These are phyloP conservation scores for Tolypocladium nubicola DNA, from an alignment of 2,329 filamentous ascomycete species.

Conservation along the genomic window DNA sequence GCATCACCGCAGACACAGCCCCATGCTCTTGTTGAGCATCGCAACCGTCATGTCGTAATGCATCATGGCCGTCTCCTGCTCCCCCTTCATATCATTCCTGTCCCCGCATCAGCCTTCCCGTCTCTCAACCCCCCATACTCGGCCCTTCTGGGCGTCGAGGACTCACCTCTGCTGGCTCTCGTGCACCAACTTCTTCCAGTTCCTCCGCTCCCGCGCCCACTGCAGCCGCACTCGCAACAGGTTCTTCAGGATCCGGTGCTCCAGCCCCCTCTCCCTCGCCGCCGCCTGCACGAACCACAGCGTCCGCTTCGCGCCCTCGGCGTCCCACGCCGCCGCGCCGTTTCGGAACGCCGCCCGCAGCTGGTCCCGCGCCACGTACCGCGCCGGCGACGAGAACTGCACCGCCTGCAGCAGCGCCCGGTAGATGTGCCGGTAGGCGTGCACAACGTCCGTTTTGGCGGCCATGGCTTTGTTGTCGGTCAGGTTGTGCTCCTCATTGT, in stretches of 20 bases:
- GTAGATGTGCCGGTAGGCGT: constrained; percentile 62
- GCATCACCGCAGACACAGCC: constrained; percentile 45
- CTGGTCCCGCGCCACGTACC: constrained; percentile 49
- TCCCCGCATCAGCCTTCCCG: not conserved
- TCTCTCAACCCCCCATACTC: not conserved
- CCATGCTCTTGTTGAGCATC: constrained; percentile 67
- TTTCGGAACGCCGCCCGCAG: constrained; percentile 47
- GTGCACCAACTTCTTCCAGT: constrained; percentile 10
- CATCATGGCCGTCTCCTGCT: constrained; percentile 30
- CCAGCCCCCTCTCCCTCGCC: constrained; percentile 50
- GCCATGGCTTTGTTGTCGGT: constrained; percentile 7
- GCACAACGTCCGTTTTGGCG: constrained; percentile 34
- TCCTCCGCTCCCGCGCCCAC: constrained; percentile 4
- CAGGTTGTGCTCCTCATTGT: not conserved
- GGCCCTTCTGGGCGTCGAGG: not conserved
- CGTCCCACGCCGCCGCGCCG: constrained; percentile 30
- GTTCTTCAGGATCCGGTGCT: constrained; percentile 64
- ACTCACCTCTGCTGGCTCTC: constrained; percentile 15
- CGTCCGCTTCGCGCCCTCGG: constrained; percentile 49
- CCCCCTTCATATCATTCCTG: constrained; percentile 10
- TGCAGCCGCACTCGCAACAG: constrained; percentile 32
- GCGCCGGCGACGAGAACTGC: constrained; percentile 58
- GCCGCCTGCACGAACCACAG: constrained; percentile 61
- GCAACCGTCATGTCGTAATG: constrained; percentile 60
- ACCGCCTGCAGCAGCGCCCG: constrained; percentile 58